Evolutionary conservation across 495 filamentous ascomycete species (phyloP).

Genomic region (Xylaria intraflava): DNA sequence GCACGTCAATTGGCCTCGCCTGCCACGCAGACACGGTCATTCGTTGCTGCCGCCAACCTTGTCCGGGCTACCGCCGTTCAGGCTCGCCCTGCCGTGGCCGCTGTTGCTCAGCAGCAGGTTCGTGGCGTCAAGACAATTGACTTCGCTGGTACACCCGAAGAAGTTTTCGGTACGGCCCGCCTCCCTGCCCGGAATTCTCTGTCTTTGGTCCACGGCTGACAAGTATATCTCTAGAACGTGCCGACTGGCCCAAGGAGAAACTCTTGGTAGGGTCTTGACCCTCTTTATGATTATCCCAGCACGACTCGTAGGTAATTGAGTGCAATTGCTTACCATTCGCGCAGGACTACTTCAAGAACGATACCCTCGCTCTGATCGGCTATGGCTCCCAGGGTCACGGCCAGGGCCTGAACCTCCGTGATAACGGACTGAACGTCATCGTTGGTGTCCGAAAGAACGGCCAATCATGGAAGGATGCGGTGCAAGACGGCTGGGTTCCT

Average conservation of each 20-base stretch:
- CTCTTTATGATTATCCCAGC: neutral
- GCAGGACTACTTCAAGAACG: slow-evolving; percentile 98
- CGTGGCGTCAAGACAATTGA: slow-evolving; percentile 83
- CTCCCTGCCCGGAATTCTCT: neutral
- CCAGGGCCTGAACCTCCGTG: slow-evolving; percentile 97
- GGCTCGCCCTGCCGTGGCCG: slow-evolving; percentile 45
- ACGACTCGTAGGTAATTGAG: neutral
- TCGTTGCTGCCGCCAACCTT: slow-evolving; percentile 60
- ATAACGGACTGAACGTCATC: slow-evolving; percentile 98
- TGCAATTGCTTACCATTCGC: slow-evolving; percentile 10
- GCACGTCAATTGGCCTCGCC: slow-evolving; percentile 64
- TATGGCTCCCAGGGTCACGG: slow-evolving; percentile 98
- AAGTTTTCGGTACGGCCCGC: slow-evolving; percentile 68
- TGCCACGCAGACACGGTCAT: slow-evolving; percentile 60
- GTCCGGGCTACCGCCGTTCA: slow-evolving; percentile 47
- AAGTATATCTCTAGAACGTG: slow-evolving; percentile 60
- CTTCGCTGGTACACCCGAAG: slow-evolving; percentile 89
- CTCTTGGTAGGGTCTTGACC: slow-evolving; percentile 62
- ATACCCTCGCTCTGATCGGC: slow-evolving; percentile 96
- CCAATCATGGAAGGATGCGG: slow-evolving; percentile 94
- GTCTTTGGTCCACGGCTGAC: neutral
- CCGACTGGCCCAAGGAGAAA: slow-evolving; percentile 97
- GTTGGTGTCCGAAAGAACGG: slow-evolving; percentile 97
- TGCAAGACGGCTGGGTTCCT: slow-evolving; percentile 95
- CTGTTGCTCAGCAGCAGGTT: slow-evolving; percentile 53